Evolutionary conservation across 768 basidiomycete genomes (phyloP).

Genomic region (Tricholoma sp.): DNA sequence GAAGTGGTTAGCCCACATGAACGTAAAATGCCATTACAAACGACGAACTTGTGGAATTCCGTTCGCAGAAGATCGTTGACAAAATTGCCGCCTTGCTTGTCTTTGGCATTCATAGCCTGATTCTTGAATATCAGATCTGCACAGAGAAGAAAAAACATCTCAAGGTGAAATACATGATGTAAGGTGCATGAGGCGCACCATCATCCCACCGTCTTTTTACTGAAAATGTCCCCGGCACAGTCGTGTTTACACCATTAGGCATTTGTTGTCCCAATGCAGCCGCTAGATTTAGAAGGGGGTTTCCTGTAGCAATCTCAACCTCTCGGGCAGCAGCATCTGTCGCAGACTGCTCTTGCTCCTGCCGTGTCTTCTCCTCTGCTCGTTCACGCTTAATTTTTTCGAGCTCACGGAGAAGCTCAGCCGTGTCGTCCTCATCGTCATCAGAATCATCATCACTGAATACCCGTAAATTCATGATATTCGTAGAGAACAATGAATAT

Average conservation of each 20-base stretch:
- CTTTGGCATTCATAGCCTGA: conserved; percentile 71
- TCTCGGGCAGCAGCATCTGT: conserved; percentile 60
- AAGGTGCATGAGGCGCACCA: conserved; percentile 41
- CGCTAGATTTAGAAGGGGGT: conserved; percentile 87
- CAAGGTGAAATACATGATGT: neutral
- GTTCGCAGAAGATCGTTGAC: conserved; percentile 94
- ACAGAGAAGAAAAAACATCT: conserved; percentile 4
- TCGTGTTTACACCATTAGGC: conserved; percentile 64
- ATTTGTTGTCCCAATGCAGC: conserved; percentile 78
- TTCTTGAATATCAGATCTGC: conserved; percentile 98
- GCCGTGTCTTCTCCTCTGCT: conserved; percentile 84
- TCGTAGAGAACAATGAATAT: neutral
- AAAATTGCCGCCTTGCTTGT: conserved; percentile 71
- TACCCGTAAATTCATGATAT: neutral
- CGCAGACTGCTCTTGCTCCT: conserved; percentile 72
- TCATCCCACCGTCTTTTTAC: conserved; percentile 97
- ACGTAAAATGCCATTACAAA: neutral
- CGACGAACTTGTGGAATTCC: conserved; percentile 84
- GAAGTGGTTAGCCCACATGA: conserved; percentile 1
- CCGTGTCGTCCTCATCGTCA: conserved; percentile 87
- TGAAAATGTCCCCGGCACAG: conserved; percentile 77
- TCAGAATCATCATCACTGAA: conserved; percentile 44
- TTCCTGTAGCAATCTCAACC: conserved; percentile 78
- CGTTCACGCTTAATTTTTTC: conserved; percentile 97
- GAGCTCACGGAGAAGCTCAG: conserved; percentile 91